phyloP scores from a whole-genome alignment of 352 stramenopile genomes.

The Pythium brassicae region DNA sequence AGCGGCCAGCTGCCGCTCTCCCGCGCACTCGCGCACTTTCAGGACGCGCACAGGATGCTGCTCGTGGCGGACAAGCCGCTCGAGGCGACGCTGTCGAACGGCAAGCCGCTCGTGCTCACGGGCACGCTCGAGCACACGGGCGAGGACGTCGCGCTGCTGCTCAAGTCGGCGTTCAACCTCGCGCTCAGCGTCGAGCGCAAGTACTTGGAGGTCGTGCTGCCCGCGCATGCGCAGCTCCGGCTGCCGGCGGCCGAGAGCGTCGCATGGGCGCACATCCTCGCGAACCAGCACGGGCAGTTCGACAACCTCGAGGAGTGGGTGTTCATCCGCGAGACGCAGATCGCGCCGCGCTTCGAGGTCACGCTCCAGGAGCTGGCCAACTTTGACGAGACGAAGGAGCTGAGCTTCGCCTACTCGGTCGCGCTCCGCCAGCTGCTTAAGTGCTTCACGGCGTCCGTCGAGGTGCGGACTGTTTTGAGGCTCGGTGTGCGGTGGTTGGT shows the following conservation, averaged over 20 bases:
- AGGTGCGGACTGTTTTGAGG: slow-evolving; percentile 29
- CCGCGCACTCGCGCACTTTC: slow-evolving; percentile 31
- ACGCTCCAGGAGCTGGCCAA: slow-evolving; percentile 49
- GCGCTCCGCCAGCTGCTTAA: slow-evolving; percentile 74
- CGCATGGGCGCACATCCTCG: slow-evolving; percentile 77
- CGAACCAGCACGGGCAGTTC: slow-evolving; percentile 76
- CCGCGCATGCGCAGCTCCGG: slow-evolving; percentile 29
- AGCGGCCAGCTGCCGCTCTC: slow-evolving; percentile 31
- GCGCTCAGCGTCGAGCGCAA: slow-evolving; percentile 79
- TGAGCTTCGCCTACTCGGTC: slow-evolving; percentile 79
- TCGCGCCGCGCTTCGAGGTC: slow-evolving; percentile 62
- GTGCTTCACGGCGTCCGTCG: slow-evolving; percentile 73
- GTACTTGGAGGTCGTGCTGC: slow-evolving; percentile 62
- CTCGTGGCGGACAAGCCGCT: slow-evolving; percentile 63
- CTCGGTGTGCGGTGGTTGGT: background rate
- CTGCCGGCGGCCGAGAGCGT: slow-evolving; percentile 56
- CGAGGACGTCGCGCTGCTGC: slow-evolving; percentile 61
- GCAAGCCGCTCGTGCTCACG: slow-evolving; percentile 57
- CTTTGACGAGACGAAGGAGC: slow-evolving; percentile 64
- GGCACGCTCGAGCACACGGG: slow-evolving; percentile 35
- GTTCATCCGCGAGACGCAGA: slow-evolving; percentile 81
- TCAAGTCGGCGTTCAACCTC: slow-evolving; percentile 83
- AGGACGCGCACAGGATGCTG: slow-evolving; percentile 39
- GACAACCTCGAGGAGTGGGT: slow-evolving; percentile 84
- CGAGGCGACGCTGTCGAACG: slow-evolving; percentile 52